Percentiles rank a stretch among this genome's conserved stretches.
Conservation (phyloP, 345 rosid genomes). For the Corchorus capsularis region DNA sequence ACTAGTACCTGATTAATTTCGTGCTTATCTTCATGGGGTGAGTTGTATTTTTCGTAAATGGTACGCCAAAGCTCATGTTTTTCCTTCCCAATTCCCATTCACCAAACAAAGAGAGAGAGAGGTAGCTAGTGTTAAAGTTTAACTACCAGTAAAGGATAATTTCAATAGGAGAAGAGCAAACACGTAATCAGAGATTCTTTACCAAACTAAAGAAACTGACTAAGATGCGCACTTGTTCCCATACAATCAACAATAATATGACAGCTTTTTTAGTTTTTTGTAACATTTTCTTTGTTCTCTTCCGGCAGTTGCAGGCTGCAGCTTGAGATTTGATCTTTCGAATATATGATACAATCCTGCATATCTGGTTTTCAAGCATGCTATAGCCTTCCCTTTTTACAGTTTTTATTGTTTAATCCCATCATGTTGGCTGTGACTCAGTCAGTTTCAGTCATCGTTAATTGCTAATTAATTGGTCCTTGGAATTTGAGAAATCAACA, state of each 20-base stretch:
- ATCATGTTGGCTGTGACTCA: too few species aligned
- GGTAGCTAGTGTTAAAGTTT: neutral
- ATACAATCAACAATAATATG: neutral
- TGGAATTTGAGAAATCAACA: too few species aligned
- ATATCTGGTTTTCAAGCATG: neutral
- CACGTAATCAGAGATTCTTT: constrained; percentile 34
- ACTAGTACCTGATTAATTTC: too few species aligned
- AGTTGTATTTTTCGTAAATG: constrained; percentile 5
- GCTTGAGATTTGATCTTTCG: constrained; percentile 22
- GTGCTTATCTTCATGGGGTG: neutral
- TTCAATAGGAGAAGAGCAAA: neutral
- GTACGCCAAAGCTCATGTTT: neutral
- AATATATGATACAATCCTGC: neutral
- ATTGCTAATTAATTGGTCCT: too few species aligned
- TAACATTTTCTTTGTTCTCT: neutral
- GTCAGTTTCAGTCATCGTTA: too few species aligned
- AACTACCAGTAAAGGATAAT: neutral
- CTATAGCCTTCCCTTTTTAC: too few species aligned
- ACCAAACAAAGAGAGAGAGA: neutral
- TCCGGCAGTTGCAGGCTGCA: neutral
- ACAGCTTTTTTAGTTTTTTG: neutral
- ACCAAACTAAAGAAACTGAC: constrained; percentile 24
- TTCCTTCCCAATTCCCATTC: neutral
- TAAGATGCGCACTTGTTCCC: constrained; percentile 17
- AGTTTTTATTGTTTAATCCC: too few species aligned